Evolutionary conservation across 2,329 filamentous ascomycete genomes (phyloP), one percentile per base, ranked within the genome.

Genomic region (Aquanectria penicillioides): DNA sequence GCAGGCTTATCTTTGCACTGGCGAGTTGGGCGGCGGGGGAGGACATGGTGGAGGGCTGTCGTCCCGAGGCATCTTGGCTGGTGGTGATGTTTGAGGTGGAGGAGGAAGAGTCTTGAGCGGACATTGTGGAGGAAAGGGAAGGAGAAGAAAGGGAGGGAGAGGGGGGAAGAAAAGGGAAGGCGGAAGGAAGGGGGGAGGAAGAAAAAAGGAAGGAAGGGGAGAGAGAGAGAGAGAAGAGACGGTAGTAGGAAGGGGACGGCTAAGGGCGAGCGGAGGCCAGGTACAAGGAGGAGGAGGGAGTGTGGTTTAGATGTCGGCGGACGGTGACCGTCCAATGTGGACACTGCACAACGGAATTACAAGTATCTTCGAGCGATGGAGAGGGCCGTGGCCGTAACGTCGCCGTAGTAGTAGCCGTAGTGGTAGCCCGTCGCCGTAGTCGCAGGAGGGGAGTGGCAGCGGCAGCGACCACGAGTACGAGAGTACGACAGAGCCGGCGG

Each of bases 1-100:
- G 79, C 83, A 83, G 94, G 84, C 79, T 90, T 84, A 88, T 80
- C 85, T 88, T 86, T 83, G 83, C 83, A 86, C 84, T 69, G 85
- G 85, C 76, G 85, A 87, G 83, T 87, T 87, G 78, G 85, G 85
- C 69, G 85, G 85, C 72, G 83, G 81, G 62, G 84, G 84, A 64
- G 85, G 85, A 59, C 84, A 84, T 68, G 85, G 85, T 69, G 85
- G 85, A 55, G 85, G 85, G 77, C 83, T 86, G 80, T 86, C 81
- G 77, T 86, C 83, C 76, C 85, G 83, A 80, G 83, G 82, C 85
- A 87, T 87, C 79, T 77, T 83, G 78, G 69, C 71, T 67, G 64
- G 67, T 58, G 66, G 66, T 69, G 64, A 62, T 68, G 66, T 69
- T 69, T 63, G 68, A 62, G 56, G 63, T 62, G 62, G 67, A 62